Percentiles rank a stretch among this genome's conserved stretches.
These are phyloP conservation scores for Gossypium stocksii DNA, from an alignment of 345 rosid genomes.

Conservation along the genomic window DNA sequence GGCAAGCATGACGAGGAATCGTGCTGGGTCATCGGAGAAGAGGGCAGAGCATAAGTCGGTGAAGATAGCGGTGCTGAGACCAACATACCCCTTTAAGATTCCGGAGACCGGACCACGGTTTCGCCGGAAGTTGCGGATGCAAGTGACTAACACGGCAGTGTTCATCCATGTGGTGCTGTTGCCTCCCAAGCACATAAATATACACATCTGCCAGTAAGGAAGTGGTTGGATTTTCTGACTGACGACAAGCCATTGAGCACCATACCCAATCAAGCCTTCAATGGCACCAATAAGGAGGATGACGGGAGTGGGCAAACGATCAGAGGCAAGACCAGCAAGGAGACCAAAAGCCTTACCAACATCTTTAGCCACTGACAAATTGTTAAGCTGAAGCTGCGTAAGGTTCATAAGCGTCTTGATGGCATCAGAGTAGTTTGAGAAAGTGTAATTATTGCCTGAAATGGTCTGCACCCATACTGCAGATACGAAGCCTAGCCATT, in stretches of 20 bases:
- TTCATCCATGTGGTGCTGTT: constrained; percentile 99
- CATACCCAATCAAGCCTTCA: constrained; percentile 92
- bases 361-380: constrained; percentile 82
- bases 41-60: constrained; percentile 82
- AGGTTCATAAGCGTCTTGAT: constrained; percentile 79
- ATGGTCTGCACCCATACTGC: constrained; percentile 94
- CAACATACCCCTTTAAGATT: constrained; percentile 84
- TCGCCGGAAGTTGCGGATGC: constrained; percentile 79
- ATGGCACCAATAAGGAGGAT: constrained; percentile 73
- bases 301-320: constrained; percentile 57
- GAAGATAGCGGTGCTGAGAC: constrained; percentile 88
- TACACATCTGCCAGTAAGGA: constrained; percentile 87
- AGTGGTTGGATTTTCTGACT: constrained; percentile 58
- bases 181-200: constrained; percentile 88
- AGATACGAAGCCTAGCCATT: constrained; percentile 92
- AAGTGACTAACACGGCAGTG: constrained; percentile 84
- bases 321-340: constrained; percentile 88
- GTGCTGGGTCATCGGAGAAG: constrained; percentile 57
- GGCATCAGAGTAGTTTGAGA: constrained; percentile 86
- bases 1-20: constrained; percentile 63
- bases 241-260: constrained; percentile 92
- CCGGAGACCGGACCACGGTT: constrained; percentile 95
- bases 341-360: constrained; percentile 93
- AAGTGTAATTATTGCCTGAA: constrained; percentile 93
- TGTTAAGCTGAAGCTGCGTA: constrained; percentile 77